Percentiles rank a stretch among this genome's conserved stretches.
Conservation (phyloP, 768 basidiomycete genomes). For the Roridomyces roridus region DNA sequence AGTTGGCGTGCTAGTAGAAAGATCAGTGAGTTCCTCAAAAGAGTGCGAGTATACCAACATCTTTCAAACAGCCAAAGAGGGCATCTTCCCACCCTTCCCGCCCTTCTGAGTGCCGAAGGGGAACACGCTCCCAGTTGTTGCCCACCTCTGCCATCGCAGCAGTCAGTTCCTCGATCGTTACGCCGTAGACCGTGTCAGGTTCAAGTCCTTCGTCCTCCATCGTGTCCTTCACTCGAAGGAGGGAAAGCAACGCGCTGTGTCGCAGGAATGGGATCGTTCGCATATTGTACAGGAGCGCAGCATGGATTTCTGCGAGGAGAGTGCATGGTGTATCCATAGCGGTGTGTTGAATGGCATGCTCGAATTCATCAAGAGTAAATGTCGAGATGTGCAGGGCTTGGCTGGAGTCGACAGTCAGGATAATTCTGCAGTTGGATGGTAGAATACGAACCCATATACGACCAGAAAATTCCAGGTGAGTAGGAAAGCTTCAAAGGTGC, state of each 20-base stretch:
- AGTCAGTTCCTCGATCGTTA: conserved; percentile 67
- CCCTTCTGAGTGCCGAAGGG: conserved; percentile 72
- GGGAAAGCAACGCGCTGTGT: conserved; percentile 75
- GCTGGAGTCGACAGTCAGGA: conserved; percentile 44
- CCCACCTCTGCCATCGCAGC: conserved; percentile 79
- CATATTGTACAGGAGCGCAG: conserved; percentile 86
- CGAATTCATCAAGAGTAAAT: conserved; percentile 93
- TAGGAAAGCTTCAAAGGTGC: conserved; percentile 82
- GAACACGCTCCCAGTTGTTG: conserved; percentile 87
- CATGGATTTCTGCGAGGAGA: conserved; percentile 88
- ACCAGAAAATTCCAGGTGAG: conserved; percentile 95
- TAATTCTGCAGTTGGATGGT: not conserved
- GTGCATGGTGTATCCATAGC: conserved; percentile 70
- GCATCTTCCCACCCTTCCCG: conserved; percentile 93
- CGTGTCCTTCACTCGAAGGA: conserved; percentile 54
- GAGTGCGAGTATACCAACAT: conserved; percentile 62
- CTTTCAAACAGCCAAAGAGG: conserved; percentile 85
- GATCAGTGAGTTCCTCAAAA: not conserved
- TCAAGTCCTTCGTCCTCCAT: conserved; percentile 46
- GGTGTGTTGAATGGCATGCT: conserved; percentile 83
- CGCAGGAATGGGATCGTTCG: conserved; percentile 82
- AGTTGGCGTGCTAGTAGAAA: conserved; percentile 68
- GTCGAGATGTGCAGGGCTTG: conserved; percentile 87
- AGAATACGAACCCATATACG: conserved; percentile 80
- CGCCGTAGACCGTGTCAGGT: conserved; percentile 54